Evolutionary conservation across 257 asterid genomes (phyloP).

Genomic region (Osmanthus fragrans): DNA sequence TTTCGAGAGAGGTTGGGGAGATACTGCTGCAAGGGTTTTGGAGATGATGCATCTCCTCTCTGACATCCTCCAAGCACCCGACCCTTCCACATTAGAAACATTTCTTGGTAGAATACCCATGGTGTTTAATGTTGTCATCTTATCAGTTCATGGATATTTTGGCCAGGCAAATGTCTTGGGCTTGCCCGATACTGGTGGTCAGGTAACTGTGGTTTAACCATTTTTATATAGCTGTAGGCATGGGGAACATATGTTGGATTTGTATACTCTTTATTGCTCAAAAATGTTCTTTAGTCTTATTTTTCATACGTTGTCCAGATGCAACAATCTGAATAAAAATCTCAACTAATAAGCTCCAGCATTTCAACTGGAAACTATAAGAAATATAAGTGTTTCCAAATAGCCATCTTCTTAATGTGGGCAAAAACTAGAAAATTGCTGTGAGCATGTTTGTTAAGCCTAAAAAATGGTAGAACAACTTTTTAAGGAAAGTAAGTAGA

Average conservation of each 20-base stretch:
- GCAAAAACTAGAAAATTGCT: no score
- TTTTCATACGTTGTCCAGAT: neutral
- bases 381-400: no score
- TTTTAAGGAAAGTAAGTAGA: no score
- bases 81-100: conserved; percentile 75
- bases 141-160: conserved; percentile 92
- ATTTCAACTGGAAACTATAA: no score
- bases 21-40: conserved; percentile 65
- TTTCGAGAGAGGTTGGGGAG: conserved; percentile 99
- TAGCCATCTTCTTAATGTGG: no score
- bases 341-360: neutral
- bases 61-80: conserved; percentile 96
- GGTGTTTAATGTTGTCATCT: conserved; percentile 90
- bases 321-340: neutral
- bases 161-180: conserved; percentile 99
- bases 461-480: no score
- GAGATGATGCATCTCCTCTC: conserved; percentile 90
- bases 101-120: conserved; percentile 96
- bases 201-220: conserved; percentile 47
- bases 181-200: conserved; percentile 99
- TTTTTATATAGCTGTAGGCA: neutral
- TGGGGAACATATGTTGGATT: neutral
- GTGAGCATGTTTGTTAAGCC: neutral
- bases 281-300: neutral
- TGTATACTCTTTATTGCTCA: neutral